A percentile compares a stretch with the other conserved stretches of the same genome.
Conservation (phyloP, 768 basidiomycete species). For the Mycena maculata region DNA sequence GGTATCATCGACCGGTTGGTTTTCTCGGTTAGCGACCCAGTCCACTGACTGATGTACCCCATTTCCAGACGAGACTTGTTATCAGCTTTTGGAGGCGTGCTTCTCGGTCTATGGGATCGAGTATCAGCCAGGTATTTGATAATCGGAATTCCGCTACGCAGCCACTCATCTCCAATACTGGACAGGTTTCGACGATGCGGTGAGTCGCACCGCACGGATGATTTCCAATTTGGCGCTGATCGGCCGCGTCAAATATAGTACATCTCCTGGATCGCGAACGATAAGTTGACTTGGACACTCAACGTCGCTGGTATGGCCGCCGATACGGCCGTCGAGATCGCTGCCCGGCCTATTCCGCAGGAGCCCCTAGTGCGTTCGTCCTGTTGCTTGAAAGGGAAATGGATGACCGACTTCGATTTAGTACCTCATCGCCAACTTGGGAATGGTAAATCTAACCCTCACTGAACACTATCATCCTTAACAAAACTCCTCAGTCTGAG, state of each 20-base stretch:
- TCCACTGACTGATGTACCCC: constrained; percentile 24
- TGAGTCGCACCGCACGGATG: constrained; percentile 47
- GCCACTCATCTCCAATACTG: constrained; percentile 8
- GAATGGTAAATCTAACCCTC: constrained; percentile 86
- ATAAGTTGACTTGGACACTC: constrained; percentile 76
- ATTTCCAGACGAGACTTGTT: constrained; percentile 72
- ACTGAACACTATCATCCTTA: no score
- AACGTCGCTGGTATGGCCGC: constrained; percentile 70
- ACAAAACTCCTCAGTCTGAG: background rate
- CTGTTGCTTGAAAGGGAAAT: background rate
- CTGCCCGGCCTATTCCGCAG: constrained; percentile 76
- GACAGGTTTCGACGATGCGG: constrained; percentile 62
- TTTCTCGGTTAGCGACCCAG: background rate
- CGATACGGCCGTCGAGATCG: constrained; percentile 66
- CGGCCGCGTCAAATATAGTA: constrained; percentile 56
- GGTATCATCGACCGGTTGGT: constrained; percentile 68
- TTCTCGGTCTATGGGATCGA: constrained; percentile 85
- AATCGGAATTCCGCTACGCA: constrained; percentile 12
- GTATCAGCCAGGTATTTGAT: constrained; percentile 70
- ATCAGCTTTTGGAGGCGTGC: constrained; percentile 60
- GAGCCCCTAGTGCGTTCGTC: constrained; percentile 77
- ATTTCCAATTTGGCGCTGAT: background rate
- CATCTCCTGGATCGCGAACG: constrained; percentile 81
- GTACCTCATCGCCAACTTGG: constrained; percentile 89
- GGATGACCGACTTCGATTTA: constrained; percentile 39